phyloP scores from a whole-genome alignment of 1,139 yeast species.

The Candida gigantensis region DNA sequence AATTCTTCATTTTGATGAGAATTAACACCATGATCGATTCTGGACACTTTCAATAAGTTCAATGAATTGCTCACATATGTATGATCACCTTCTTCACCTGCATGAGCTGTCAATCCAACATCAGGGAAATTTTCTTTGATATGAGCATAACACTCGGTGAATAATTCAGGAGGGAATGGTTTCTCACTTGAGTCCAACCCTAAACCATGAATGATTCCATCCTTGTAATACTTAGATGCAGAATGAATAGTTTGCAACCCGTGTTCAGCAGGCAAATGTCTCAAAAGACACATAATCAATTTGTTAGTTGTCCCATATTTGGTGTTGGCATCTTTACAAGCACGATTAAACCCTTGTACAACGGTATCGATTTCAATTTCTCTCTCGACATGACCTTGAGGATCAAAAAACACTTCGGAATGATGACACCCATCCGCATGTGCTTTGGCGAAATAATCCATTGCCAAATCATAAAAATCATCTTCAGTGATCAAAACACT shows the following conservation, averaged over 20 bases:
- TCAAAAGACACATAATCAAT: slow-evolving; percentile 74
- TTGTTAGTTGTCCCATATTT: slow-evolving; percentile 65
- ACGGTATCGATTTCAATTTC: slow-evolving; percentile 60
- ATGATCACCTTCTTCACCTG: slow-evolving; percentile 85
- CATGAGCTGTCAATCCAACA: slow-evolving; percentile 74
- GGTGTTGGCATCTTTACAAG: slow-evolving; percentile 57
- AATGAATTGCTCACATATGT: slow-evolving; percentile 58
- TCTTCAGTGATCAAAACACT: slow-evolving; percentile 62
- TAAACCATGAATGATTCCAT: slow-evolving; percentile 65
- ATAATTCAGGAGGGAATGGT: slow-evolving; percentile 71
- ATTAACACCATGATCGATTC: slow-evolving; percentile 81
- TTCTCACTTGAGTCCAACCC: slow-evolving; percentile 78
- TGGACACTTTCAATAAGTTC: slow-evolving; percentile 56
- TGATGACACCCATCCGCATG: slow-evolving; percentile 61
- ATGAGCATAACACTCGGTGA: slow-evolving; percentile 57
- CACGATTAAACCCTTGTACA: slow-evolving; percentile 63
- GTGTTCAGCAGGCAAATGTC: slow-evolving; percentile 64
- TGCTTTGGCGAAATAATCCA: slow-evolving; percentile 66
- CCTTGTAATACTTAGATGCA: slow-evolving; percentile 50
- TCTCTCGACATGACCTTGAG: slow-evolving; percentile 78
- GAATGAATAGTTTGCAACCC: slow-evolving; percentile 57
- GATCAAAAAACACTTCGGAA: slow-evolving; percentile 78
- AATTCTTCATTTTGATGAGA: slow-evolving; percentile 54
- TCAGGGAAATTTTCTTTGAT: slow-evolving; percentile 49
- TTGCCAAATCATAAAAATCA: slow-evolving; percentile 75